These are phyloP conservation scores for Porphyrellus cyaneotinctus DNA, from an alignment of 768 basidiomycete genomes.

Conservation along the genomic window DNA sequence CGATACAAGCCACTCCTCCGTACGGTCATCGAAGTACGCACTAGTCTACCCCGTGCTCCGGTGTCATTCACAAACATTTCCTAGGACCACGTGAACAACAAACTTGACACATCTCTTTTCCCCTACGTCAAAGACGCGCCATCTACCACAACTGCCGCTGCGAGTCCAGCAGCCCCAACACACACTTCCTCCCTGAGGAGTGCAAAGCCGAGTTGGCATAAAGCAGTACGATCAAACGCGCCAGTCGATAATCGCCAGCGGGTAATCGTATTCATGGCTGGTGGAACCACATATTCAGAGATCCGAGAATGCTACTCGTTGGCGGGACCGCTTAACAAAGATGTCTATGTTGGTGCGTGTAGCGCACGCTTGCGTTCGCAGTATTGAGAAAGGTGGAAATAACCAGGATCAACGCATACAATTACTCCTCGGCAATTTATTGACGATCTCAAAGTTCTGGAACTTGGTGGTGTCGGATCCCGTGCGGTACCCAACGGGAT, in stretches of 20 bases:
- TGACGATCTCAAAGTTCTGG: slow-evolving; percentile 83
- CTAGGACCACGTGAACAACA: slow-evolving; percentile 79
- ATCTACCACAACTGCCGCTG: slow-evolving; percentile 41
- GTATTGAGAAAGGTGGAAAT: slow-evolving; percentile 27
- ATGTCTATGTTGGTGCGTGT: slow-evolving; percentile 80
- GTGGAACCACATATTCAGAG: slow-evolving; percentile 96
- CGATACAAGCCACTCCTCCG: slow-evolving; percentile 83
- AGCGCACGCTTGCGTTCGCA: slow-evolving; percentile 35
- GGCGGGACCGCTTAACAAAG: slow-evolving; percentile 71
- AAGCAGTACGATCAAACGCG: slow-evolving; percentile 55
- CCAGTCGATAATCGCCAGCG: slow-evolving; percentile 63
- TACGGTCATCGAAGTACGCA: slow-evolving; percentile 73
- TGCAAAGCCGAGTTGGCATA: slow-evolving; percentile 87
- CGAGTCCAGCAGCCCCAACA: slow-evolving; percentile 44
- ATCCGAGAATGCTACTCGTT: slow-evolving; percentile 84
- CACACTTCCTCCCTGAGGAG: slow-evolving; percentile 78
- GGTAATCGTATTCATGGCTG: slow-evolving; percentile 85
- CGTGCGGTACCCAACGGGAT: slow-evolving; percentile 67
- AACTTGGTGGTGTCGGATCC: slow-evolving; percentile 83
- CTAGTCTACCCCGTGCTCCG: neutral
- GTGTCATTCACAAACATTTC: neutral
- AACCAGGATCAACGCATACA: slow-evolving; percentile 82
- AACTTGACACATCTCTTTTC: slow-evolving; percentile 74
- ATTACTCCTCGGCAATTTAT: slow-evolving; percentile 80
- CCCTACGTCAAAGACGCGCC: slow-evolving; percentile 88